Conservation (phyloP, 2,329 filamentous ascomycete species). For the Ceratocystis alfenasii region DNA sequence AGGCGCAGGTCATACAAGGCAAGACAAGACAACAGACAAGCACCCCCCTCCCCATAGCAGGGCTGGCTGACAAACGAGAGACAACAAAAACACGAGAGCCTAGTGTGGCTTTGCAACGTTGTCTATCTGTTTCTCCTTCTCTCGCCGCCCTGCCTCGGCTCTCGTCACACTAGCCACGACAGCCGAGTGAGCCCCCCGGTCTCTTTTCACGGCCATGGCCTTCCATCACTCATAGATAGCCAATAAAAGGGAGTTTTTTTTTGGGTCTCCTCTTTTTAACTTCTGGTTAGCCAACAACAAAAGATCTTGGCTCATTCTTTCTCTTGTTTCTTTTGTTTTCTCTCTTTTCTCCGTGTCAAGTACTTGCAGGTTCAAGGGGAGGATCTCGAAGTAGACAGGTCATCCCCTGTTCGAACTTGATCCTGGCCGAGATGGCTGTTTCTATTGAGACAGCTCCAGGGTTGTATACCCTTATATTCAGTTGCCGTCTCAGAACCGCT, state of each 20-base stretch:
- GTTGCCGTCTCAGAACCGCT: too few species aligned
- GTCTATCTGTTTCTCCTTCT: constrained; percentile 2
- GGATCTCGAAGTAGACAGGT: too few species aligned
- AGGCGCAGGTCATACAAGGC: neutral
- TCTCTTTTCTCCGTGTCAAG: constrained; percentile 9
- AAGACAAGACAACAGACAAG: neutral
- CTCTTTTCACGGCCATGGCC: neutral
- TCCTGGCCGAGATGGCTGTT: too few species aligned
- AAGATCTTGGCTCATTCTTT: constrained; percentile 6
- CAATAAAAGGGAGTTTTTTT: neutral
- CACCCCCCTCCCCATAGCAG: neutral
- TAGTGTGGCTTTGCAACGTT: neutral
- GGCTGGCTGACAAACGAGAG: neutral
- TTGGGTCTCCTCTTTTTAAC: neutral
- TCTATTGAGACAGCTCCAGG: too few species aligned
- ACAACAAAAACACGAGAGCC: too few species aligned
- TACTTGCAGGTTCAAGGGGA: too few species aligned
- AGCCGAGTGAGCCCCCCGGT: neutral
- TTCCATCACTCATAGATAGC: neutral
- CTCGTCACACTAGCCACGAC: neutral
- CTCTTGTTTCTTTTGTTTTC: neutral
- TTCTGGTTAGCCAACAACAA: constrained; percentile 2
- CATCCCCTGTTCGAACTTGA: too few species aligned
- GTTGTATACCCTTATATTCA: too few species aligned
- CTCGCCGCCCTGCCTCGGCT: neutral